Evolutionary conservation across 768 basidiomycete genomes (phyloP).

Genomic region (Naganishia onofrii): DNA sequence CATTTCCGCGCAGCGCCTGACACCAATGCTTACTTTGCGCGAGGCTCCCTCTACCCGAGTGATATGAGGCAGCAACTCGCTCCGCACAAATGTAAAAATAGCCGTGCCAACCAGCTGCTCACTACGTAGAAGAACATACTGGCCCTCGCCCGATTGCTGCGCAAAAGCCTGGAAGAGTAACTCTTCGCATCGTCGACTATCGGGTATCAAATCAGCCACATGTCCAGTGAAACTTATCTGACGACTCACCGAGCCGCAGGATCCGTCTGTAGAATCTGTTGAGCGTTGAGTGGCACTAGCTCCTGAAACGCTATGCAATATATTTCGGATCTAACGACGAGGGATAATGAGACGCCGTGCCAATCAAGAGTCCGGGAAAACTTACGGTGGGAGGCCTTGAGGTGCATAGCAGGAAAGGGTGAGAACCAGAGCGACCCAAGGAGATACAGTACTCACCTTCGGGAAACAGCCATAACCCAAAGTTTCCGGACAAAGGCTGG

Average conservation of each 20-base stretch:
- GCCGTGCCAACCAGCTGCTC: conserved; percentile 98
- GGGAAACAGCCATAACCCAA: conserved; percentile 89
- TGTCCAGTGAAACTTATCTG: neutral
- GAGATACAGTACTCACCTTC: conserved; percentile 59
- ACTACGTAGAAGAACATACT: conserved; percentile 82
- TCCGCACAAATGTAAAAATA: conserved; percentile 76
- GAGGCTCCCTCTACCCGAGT: conserved; percentile 88
- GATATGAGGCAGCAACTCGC: conserved; percentile 71
- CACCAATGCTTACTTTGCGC: conserved; percentile 66
- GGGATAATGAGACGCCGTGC: neutral
- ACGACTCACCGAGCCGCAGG: conserved; percentile 74
- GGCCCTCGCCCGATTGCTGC: conserved; percentile 52
- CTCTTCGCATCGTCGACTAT: conserved; percentile 75
- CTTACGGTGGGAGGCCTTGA: conserved; percentile 1
- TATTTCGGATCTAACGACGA: conserved; percentile 70
- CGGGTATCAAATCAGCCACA: neutral
- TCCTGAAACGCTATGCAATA: conserved; percentile 92
- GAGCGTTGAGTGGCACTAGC: conserved; percentile 94
- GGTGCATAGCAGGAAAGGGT: neutral
- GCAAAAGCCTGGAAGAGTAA: conserved; percentile 24
- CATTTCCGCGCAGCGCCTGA: neutral
- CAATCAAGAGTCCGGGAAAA: neutral
- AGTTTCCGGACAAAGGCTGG: conserved; percentile 59
- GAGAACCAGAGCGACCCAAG: neutral
- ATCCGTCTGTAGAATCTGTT: conserved; percentile 93